Evolutionary conservation across 2,329 filamentous ascomycete species (phyloP), one percentile per base, ranked within the genome.

Genomic region (Arthrobotrys megalospora): DNA sequence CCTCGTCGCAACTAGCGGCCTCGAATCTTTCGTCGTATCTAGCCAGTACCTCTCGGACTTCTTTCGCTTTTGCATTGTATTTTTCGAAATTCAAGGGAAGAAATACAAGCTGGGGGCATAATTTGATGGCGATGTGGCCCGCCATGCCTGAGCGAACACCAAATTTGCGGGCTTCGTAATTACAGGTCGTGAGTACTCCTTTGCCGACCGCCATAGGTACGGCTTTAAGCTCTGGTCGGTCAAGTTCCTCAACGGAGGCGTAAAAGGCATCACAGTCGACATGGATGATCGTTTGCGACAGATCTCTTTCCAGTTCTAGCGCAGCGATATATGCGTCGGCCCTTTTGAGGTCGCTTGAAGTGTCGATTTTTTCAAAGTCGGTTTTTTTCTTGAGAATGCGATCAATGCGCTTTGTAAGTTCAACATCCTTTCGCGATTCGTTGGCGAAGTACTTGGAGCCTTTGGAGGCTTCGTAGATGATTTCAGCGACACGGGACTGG

Each of bases 201-300:
- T 88, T 88, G 0, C 96, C 96, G 0, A 99, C 96, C 0, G 95
- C 94, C 85, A 99, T 97, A 0, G 96, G 96, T 0, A 97, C 86
- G 64, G 50, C 55, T 55, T 72, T 72, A 3, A 72, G 52, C 34
- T 79, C 76, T 4, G 76, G 76, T 4, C 41, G 76, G 80, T 88
- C 86, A 50, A 88, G 83, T 82, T 88, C 76, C 84, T 98, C 96
- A 0, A 98, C 96, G 0, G 96, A 93, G 0, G 96, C 96, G 82
- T 96, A 99, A 84, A 99, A 99, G 14, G 96, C 96, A 86, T 99
- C 96, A 84, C 96, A 98, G 84, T 99, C 96, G 58, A 98, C 89
- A 83, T 99, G 96, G 0, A 98, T 91, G 24, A 98, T 89, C 72
- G 90, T 87, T 83, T 98, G 96, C 0, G 91, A 91, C 41, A 99